A percentile compares a stretch with the other conserved stretches of the same genome.
Conservation (phyloP, 768 basidiomycete species). For the Chalciporus chontae region DNA sequence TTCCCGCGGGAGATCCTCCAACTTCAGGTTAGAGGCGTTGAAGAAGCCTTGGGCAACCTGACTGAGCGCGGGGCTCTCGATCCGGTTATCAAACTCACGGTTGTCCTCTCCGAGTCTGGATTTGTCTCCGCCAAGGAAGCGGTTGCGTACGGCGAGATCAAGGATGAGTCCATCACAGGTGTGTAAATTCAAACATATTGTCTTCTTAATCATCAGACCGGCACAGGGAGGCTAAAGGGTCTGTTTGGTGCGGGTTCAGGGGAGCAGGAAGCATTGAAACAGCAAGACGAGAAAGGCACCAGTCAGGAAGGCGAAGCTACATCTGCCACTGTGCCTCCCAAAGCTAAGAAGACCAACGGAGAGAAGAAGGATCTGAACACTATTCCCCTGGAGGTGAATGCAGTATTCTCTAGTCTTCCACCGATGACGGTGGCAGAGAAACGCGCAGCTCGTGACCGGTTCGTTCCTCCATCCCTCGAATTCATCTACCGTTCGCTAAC, state of each 20-base stretch:
- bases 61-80: constrained; percentile 79
- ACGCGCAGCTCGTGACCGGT: constrained; percentile 70
- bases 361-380: constrained; percentile 48
- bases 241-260: constrained; percentile 69
- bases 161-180: constrained; percentile 77
- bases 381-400: constrained; percentile 61
- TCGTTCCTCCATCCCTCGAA: constrained; percentile 17
- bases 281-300: constrained; percentile 16
- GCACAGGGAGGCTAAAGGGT: constrained; percentile 77
- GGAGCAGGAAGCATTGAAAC: constrained; percentile 28
- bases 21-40: constrained; percentile 67
- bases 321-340: constrained; percentile 25
- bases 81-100: constrained; percentile 82
- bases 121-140: constrained; percentile 81
- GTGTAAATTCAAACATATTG: constrained; percentile 12
- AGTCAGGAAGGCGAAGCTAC: constrained; percentile 31
- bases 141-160: constrained; percentile 74
- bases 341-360: constrained; percentile 36
- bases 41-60: constrained; percentile 75
- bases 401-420: constrained; percentile 57
- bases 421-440: constrained; percentile 82
- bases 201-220: constrained; percentile 11
- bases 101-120: constrained; percentile 82
- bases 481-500: background rate
- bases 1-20: constrained; percentile 74